Base-by-base conservation (phyloP, 352 stramenopile genomes). In the Pythium coloratum region DNA sequence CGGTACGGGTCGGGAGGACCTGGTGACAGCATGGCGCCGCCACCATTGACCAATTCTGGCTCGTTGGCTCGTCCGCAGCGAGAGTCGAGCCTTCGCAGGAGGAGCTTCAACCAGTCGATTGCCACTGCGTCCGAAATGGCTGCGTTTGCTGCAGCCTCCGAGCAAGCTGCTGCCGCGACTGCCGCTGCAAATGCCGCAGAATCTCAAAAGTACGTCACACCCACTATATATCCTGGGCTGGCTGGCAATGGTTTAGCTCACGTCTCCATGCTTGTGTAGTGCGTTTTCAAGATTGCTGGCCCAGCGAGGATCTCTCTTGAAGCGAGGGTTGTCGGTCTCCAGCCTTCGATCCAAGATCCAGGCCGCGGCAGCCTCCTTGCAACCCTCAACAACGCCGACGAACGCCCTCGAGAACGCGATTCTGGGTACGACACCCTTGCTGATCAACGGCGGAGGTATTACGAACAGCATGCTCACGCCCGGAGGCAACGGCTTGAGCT, bases 381-480 rank as follows among this genome's bases (percentile, higher is more conserved):
- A 81, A 59, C 24, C 77, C 60, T 1, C 69, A 70, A 30, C 72
- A 14, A 67, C 70, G 12, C 70, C 80, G 30, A 82, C 78, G 12
- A 89, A 91, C 57, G 78, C 77, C 3, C 59, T 93, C 13, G 85
- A 93, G 46, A 83, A 91, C 64, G 78, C 68, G n/a, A 90, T 93
- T 34, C 70, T 93, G 26, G 82, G 80, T 34, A 71, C 38, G n/a
- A 67, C 56, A 1, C 72, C 69, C 66, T 78, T 47, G 58, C 67
- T 62, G 62, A 56, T 64, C 1, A 60, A 54, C 33, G 67, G 56
- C 20, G 50, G 57, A 42, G 54, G 32, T 7, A 36, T 66, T 16
- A 40, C 51, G 9, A 66, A 14, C 51, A 74, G 65, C 32, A 49
- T 64, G 28, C 64, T 72, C 42, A 75, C 64, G 13, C 71, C 68